These are phyloP conservation scores for Vachellia collinsii DNA, from an alignment of 306 rosid genomes.

Conservation along the genomic window DNA sequence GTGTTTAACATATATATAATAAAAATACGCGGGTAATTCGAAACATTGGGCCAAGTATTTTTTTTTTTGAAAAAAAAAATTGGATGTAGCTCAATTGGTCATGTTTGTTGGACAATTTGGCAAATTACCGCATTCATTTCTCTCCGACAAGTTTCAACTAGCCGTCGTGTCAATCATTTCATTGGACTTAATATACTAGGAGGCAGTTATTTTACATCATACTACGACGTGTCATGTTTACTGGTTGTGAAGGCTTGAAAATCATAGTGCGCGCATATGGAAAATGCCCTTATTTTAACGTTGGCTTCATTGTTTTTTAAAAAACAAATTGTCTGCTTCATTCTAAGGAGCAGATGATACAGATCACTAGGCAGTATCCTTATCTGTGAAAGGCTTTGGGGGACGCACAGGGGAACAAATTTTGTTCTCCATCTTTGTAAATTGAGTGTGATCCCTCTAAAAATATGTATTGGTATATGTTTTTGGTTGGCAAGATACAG, in stretches of 20 bases:
- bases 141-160: neutral
- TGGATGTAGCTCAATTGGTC: slow-evolving; percentile 9
- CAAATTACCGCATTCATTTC: neutral
- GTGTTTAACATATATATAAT: neutral
- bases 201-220: neutral
- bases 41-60: neutral
- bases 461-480: neutral
- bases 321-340: neutral
- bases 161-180: neutral
- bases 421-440: neutral
- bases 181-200: neutral
- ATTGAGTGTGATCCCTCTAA: neutral
- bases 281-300: neutral
- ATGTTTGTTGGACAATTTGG: neutral
- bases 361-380: neutral
- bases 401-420: neutral
- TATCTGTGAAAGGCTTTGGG: neutral
- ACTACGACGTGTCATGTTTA: neutral
- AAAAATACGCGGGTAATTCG: neutral
- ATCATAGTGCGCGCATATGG: no score
- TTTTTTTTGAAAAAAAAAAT: neutral
- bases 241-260: neutral
- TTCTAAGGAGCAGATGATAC: neutral
- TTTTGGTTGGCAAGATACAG: neutral
- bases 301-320: neutral